Percentiles rank a stretch among this genome's conserved stretches.
These are phyloP conservation scores for Hortiboletus flavorubellus DNA, from an alignment of 768 basidiomycete species.

Conservation along the genomic window DNA sequence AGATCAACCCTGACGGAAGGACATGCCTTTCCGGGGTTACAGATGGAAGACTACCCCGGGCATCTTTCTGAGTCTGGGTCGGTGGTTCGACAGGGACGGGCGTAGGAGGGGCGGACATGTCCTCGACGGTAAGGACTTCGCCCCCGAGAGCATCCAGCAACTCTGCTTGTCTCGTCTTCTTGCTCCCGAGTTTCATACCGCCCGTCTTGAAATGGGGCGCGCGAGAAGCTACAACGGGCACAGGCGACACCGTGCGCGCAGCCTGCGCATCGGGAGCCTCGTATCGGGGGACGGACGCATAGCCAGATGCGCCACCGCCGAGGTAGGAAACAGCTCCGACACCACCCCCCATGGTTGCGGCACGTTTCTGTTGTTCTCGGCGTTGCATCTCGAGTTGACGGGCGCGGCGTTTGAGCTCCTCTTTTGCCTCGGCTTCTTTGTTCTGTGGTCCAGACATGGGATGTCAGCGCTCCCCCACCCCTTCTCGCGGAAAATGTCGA, in stretches of 20 bases:
- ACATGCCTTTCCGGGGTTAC: conserved; percentile 74
- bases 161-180: conserved; percentile 88
- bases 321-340: conserved; percentile 56
- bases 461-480: neutral
- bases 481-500: neutral
- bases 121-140: conserved; percentile 57
- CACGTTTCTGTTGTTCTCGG: conserved; percentile 84
- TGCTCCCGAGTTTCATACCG: conserved; percentile 95
- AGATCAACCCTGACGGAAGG: neutral
- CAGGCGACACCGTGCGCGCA: conserved; percentile 40
- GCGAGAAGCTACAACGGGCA: conserved; percentile 48
- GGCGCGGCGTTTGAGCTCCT: conserved; percentile 95
- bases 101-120: conserved; percentile 47
- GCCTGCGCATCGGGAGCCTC: conserved; percentile 58
- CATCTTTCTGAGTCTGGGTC: conserved; percentile 40
- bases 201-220: conserved; percentile 86
- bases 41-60: conserved; percentile 64
- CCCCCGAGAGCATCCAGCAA: conserved; percentile 84
- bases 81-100: conserved; percentile 48
- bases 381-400: conserved; percentile 98
- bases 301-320: conserved; percentile 66
- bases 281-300: conserved; percentile 68
- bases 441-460: conserved; percentile 48
- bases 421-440: conserved; percentile 99
- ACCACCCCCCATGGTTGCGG: conserved; percentile 43